phyloP scores from a whole-genome alignment of 202 grass and related monocot species.

The Zoysia matrella region DNA sequence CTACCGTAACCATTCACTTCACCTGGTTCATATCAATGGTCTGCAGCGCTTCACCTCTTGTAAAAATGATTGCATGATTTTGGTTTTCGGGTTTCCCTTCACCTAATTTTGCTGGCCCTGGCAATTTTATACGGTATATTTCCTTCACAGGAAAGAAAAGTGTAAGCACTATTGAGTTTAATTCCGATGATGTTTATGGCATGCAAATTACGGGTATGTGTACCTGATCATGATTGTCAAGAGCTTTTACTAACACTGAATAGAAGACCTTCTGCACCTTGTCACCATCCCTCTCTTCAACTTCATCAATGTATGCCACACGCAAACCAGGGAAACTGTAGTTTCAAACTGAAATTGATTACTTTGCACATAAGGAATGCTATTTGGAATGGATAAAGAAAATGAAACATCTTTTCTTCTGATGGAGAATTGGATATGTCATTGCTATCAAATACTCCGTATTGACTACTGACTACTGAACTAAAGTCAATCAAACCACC shows the following conservation, averaged over 20 bases:
- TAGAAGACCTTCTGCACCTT: conserved; percentile 92
- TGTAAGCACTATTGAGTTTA: conserved; percentile 30
- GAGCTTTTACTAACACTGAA: conserved; percentile 93
- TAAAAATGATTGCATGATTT: conserved; percentile 98
- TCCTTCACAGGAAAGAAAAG: conserved; percentile 65
- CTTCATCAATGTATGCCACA: conserved; percentile 97
- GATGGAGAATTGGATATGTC: neutral
- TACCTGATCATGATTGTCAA: conserved; percentile 97
- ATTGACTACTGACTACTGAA: conserved; percentile 15
- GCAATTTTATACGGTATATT: conserved; percentile 97
- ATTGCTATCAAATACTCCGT: conserved; percentile 18
- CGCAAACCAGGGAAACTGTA: conserved; percentile 85
- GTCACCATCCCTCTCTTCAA: conserved; percentile 85
- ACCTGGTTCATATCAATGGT: conserved; percentile 99
- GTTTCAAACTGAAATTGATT: conserved; percentile 48
- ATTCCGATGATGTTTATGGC: neutral
- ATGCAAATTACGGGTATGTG: conserved; percentile 14
- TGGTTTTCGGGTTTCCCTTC: conserved; percentile 98
- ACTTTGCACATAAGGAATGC: conserved; percentile 22
- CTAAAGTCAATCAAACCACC: neutral
- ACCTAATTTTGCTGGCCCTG: conserved; percentile 86
- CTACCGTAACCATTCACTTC: conserved; percentile 32
- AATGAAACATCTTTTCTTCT: neutral
- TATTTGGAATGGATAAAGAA: conserved; percentile 23
- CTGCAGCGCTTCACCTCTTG: conserved; percentile 87